phyloP scores from a whole-genome alignment of 805 yeast genomes.

The Wickerhamiella australiensis region DNA sequence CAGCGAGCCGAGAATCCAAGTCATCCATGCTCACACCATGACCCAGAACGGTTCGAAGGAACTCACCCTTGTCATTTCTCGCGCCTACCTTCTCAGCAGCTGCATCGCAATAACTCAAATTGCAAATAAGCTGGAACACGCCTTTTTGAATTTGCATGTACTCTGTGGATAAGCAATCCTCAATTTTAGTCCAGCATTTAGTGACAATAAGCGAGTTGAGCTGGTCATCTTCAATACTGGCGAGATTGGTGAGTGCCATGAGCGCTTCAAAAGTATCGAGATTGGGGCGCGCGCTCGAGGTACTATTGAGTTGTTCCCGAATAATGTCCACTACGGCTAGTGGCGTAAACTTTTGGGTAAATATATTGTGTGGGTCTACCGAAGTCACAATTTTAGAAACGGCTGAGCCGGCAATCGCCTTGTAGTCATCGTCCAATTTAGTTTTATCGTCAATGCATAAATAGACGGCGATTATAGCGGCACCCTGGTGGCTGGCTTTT shows the following conservation, averaged over 20 bases:
- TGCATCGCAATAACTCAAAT: slow-evolving; percentile 35
- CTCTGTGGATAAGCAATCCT: slow-evolving; percentile 34
- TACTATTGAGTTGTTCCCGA: slow-evolving; percentile 22
- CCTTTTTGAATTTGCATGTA: slow-evolving; percentile 44
- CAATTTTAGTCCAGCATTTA: slow-evolving; percentile 38
- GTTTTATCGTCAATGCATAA: slow-evolving; percentile 19
- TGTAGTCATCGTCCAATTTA: slow-evolving; percentile 17
- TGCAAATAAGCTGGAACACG: slow-evolving; percentile 51
- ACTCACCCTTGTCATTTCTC: slow-evolving; percentile 22
- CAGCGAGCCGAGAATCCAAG: slow-evolving; percentile 27
- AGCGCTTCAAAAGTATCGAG: slow-evolving; percentile 42
- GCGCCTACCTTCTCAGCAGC: slow-evolving; percentile 31
- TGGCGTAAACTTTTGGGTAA: slow-evolving; percentile 27
- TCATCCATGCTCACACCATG: slow-evolving; percentile 25
- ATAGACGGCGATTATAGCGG: slow-evolving; percentile 26
- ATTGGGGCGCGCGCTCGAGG: slow-evolving; percentile 19
- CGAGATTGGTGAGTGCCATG: slow-evolving; percentile 55
- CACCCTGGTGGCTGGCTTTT: slow-evolving; percentile 28
- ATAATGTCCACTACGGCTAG: slow-evolving; percentile 27
- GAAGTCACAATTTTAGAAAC: slow-evolving; percentile 29
- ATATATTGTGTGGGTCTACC: slow-evolving; percentile 27
- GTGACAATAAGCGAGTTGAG: slow-evolving; percentile 32
- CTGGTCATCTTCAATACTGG: slow-evolving; percentile 36
- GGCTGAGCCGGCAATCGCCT: slow-evolving; percentile 23
- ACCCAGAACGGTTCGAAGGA: slow-evolving; percentile 27